phyloP scores from a whole-genome alignment of 1,139 yeast genomes.

The Kurtzmaniella quercitrusa region DNA sequence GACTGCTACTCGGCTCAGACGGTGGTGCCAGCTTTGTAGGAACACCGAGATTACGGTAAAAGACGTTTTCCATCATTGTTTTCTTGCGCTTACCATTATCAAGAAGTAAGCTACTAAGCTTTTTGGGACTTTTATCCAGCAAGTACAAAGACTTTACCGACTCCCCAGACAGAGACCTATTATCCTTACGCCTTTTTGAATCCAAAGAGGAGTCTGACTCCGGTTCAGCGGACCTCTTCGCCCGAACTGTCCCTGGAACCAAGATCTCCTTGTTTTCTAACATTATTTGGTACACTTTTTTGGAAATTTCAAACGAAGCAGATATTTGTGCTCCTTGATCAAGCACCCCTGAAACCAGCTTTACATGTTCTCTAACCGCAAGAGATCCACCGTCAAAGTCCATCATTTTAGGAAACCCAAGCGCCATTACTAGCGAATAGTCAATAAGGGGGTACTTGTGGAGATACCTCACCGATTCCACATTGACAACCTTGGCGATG shows the following conservation, averaged over 20 bases:
- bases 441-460: conserved; percentile 18
- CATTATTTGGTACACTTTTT: conserved; percentile 16
- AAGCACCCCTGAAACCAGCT: not conserved
- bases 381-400: conserved; percentile 9
- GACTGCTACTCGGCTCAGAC: too few relatives aligned
- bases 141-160: not conserved
- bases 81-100: not conserved
- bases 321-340: conserved; percentile 10
- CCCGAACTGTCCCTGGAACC: not conserved
- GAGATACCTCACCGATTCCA: conserved; percentile 9
- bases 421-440: conserved; percentile 15
- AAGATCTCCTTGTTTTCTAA: not conserved
- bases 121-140: not conserved
- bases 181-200: not conserved
- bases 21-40: not conserved
- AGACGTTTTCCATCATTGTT: not conserved
- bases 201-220: not conserved
- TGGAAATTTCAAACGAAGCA: conserved; percentile 16
- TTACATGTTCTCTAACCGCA: not conserved
- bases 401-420: conserved; percentile 20
- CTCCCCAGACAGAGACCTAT: not conserved
- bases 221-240: not conserved
- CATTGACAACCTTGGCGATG: conserved; percentile 12
- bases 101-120: not conserved
- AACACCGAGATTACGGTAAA: not conserved